Percentiles rank a stretch among this genome's conserved stretches.
These are phyloP conservation scores for Pseudopyricularia cyperi DNA, from an alignment of 2,329 filamentous ascomycete genomes.

Conservation along the genomic window DNA sequence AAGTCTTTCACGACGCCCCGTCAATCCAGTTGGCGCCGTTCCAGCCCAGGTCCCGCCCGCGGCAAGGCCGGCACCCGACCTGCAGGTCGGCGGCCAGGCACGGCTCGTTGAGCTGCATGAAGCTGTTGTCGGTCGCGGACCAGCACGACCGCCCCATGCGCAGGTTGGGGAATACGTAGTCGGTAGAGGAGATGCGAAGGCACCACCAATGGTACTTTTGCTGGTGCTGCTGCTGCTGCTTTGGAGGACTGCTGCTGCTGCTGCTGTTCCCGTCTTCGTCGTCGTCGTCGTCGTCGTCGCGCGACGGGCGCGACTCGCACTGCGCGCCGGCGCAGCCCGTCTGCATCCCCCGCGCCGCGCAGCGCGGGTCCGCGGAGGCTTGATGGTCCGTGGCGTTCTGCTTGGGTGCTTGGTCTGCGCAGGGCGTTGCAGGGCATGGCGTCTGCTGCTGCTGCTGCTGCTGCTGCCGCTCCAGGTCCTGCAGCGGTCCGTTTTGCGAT, in stretches of 20 bases:
- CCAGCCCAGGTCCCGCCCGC: neutral
- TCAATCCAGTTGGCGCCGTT: constrained; percentile 2
- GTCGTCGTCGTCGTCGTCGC: neutral
- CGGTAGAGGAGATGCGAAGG: neutral
- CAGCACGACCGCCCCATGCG: constrained; percentile 2
- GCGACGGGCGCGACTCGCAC: neutral
- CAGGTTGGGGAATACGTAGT: neutral
- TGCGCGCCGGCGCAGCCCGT: neutral
- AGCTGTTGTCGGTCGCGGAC: constrained; percentile 1
- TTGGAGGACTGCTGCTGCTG: too few species aligned
- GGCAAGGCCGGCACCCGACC: neutral
- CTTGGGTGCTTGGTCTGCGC: neutral
- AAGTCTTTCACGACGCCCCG: neutral
- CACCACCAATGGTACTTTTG: neutral
- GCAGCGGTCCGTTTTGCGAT: neutral
- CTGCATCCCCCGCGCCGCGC: neutral
- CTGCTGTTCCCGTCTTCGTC: neutral
- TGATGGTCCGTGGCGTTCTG: neutral
- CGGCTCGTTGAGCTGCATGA: constrained; percentile 3
- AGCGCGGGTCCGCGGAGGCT: constrained; percentile 1
- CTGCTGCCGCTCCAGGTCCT: neutral
- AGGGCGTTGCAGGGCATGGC: neutral
- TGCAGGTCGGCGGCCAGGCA: neutral
- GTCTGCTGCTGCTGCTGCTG: neutral
- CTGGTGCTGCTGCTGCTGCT: too few species aligned